A percentile compares a stretch with the other conserved stretches of the same genome.
phyloP scores from a whole-genome alignment of 768 basidiomycete species.

The Tricholoma flavovirens region DNA sequence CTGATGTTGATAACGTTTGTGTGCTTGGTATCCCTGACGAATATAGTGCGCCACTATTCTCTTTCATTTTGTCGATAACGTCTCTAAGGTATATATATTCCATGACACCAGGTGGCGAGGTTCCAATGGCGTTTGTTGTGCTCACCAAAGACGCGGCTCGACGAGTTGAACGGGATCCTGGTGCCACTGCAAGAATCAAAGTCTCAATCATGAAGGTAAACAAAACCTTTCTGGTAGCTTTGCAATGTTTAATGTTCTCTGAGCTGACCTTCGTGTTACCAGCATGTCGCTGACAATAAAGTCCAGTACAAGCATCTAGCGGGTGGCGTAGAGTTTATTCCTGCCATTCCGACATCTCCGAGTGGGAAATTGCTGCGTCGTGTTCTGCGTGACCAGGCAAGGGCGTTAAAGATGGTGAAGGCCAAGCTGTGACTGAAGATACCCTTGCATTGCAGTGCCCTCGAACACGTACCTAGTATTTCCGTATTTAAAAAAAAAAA shows the following conservation, averaged over 20 bases:
- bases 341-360: constrained; percentile 55
- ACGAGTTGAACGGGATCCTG: constrained; percentile 25
- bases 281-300: constrained; percentile 54
- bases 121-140: constrained; percentile 65
- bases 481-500: no score
- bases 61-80: not conserved
- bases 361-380: constrained; percentile 53
- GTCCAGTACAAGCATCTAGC: constrained; percentile 52
- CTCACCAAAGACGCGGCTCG: constrained; percentile 37
- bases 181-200: constrained; percentile 31
- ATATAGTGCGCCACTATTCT: constrained; percentile 37
- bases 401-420: constrained; percentile 10
- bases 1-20: constrained; percentile 55
- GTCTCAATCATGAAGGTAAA: constrained; percentile 44
- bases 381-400: constrained; percentile 45
- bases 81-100: not conserved
- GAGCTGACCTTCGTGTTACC: not conserved
- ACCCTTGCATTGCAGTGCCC: no score
- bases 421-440: constrained; percentile 5
- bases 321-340: constrained; percentile 53
- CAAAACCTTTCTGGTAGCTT: not conserved
- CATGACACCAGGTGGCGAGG: constrained; percentile 44
- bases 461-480: no score
- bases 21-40: constrained; percentile 66
- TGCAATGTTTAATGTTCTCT: not conserved